Evolutionary conservation across 495 filamentous ascomycete genomes (phyloP).

Genomic region (Letharia columbiana): DNA sequence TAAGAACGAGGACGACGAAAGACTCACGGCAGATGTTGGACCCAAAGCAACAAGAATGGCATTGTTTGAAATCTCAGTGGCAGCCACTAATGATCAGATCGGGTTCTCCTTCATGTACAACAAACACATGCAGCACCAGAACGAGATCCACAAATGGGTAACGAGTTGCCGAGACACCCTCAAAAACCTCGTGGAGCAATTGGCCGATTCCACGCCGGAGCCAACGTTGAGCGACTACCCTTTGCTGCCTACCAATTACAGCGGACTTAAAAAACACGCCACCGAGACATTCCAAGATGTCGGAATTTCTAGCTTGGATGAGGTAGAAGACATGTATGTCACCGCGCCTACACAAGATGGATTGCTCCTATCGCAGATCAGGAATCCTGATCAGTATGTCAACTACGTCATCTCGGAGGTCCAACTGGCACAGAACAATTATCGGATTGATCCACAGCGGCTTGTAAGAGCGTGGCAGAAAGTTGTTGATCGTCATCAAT

Average conservation of each 20-base stretch:
- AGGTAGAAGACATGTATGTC: conserved; percentile 55
- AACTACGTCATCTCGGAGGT: conserved; percentile 56
- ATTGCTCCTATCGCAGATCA: conserved; percentile 51
- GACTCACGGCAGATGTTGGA: conserved; percentile 50
- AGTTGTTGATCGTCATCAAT: conserved; percentile 42
- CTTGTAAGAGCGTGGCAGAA: conserved; percentile 41
- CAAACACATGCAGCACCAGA: conserved; percentile 49
- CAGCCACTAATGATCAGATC: conserved; percentile 50
- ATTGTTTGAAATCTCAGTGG: conserved; percentile 56
- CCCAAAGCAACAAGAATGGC: conserved; percentile 49
- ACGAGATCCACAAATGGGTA: conserved; percentile 52
- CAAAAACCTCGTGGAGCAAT: conserved; percentile 38
- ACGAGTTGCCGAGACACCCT: conserved; percentile 49
- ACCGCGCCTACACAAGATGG: conserved; percentile 61
- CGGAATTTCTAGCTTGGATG: conserved; percentile 35
- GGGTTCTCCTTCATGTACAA: conserved; percentile 62
- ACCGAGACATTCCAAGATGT: conserved; percentile 38
- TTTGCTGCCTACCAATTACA: conserved; percentile 52
- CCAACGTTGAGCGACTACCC: conserved; percentile 55
- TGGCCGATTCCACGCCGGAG: conserved; percentile 41
- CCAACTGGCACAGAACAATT: conserved; percentile 29
- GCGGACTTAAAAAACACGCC: conserved; percentile 38
- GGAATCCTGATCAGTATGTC: conserved; percentile 50
- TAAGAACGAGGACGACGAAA: conserved; percentile 37
- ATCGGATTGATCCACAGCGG: conserved; percentile 31